Base-by-base conservation (phyloP, 2,329 filamentous ascomycete genomes). In the Shiraia sp. region DNA sequence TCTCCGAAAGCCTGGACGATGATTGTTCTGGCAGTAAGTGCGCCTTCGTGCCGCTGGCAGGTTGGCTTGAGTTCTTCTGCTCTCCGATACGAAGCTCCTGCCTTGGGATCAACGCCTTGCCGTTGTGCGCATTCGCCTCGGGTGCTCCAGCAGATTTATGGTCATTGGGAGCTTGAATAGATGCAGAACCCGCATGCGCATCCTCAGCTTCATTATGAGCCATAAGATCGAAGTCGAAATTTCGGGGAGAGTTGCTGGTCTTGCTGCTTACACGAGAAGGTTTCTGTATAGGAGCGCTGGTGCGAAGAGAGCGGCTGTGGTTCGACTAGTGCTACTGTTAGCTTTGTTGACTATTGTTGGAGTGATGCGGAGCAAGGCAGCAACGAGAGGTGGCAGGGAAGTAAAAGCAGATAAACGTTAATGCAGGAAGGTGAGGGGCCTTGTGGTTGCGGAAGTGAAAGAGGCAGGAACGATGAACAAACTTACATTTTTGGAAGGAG, bases 401-500 rank as follows among this genome's bases (percentile, higher is more conserved):
- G 46, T 50, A 40, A 51, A 53, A 28, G 37, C 27, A 25, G 28
- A 32, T 7, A 22, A 16, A 22, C 19, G 31, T 12, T 23, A 23
- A 22, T 15, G 10, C 9, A 33, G 9, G 15, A n/a, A 26, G 17
- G 10, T 9, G 7, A 29, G 34, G 8, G 26, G 13, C 36, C 28
- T 23, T 41, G 40, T 37, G 22, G 35, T 22, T 2, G 33, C 28
- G 32, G 27, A 47, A 32, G 38, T 39, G 23, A 39, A 30, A 40
- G 29, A 40, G 42, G 51, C 47, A 59, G 45, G 48, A 49, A 35
- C 42, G 29, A 36, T 13, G 17, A 25, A 8, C 15, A 15, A 24
- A 63, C 65, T 62, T 58, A 69, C 65, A 47, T 68, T 66, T 7
- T 51, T 53, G 3, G 61, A 66, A 6, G 61, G 60, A 4, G 54